A percentile compares a stretch with the other conserved stretches of the same genome.
Conservation (phyloP, 2,329 filamentous ascomycete genomes). For the Cladophialophora psammophila region DNA sequence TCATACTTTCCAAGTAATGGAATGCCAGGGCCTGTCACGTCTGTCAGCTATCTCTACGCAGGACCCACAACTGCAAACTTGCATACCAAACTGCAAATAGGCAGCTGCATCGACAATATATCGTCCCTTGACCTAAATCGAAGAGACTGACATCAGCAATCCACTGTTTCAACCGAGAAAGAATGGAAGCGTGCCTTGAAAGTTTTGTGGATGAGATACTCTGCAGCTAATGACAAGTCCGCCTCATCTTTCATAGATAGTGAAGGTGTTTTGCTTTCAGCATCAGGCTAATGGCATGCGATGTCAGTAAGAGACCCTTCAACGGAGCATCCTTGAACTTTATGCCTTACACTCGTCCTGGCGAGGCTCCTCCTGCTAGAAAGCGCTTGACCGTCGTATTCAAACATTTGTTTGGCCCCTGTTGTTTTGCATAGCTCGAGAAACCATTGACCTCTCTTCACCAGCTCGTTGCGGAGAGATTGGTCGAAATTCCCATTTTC, state of each 20-base stretch:
- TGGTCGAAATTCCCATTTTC: not conserved
- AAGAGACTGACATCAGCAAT: not conserved
- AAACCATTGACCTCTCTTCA: not conserved
- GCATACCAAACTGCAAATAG: not conserved
- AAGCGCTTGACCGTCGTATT: not conserved
- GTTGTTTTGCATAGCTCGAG: not conserved
- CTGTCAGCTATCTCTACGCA: not conserved
- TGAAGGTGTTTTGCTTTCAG: not conserved
- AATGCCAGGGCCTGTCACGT: not conserved
- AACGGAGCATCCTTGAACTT: not conserved
- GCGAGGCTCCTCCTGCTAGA: not conserved
- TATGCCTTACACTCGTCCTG: not conserved
- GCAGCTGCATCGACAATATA: not conserved
- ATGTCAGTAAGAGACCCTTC: not conserved
- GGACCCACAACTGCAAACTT: not conserved
- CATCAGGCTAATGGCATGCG: not conserved
- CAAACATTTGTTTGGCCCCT: not conserved
- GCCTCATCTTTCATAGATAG: not conserved
- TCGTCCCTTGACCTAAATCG: not conserved
- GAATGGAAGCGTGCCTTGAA: not conserved
- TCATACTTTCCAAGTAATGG: slow-evolving; percentile 1
- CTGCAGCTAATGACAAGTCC: not conserved
- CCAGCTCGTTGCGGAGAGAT: not conserved
- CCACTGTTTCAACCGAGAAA: not conserved
- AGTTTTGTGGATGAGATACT: not conserved